Evolutionary conservation across 2,329 filamentous ascomycete genomes (phyloP).

Genomic region (Fusarium albosuccineum): DNA sequence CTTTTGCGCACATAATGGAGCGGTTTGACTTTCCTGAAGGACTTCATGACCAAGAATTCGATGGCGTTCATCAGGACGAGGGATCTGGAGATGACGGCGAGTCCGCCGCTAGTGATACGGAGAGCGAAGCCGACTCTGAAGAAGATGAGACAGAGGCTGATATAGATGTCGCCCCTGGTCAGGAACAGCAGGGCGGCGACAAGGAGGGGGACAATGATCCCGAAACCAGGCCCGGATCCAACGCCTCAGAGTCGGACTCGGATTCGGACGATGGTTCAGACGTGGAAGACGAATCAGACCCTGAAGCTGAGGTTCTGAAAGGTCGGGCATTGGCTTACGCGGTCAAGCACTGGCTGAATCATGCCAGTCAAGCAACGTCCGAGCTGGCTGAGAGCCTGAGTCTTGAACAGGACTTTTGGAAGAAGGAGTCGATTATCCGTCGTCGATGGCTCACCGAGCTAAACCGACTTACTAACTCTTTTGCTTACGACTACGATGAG

Average conservation of each 20-base stretch:
- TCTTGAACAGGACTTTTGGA: constrained; percentile 56
- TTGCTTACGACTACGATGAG: constrained; percentile 47
- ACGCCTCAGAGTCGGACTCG: too few species aligned
- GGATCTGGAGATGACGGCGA: constrained; percentile 27
- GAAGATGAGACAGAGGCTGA: too few species aligned
- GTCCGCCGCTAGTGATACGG: too few species aligned
- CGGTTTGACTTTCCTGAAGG: constrained; percentile 46
- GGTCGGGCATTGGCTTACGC: constrained; percentile 52
- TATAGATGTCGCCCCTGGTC: constrained; percentile 14
- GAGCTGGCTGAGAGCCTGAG: constrained; percentile 58
- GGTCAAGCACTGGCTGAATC: constrained; percentile 57
- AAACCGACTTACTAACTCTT: constrained; percentile 48
- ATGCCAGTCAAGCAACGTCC: constrained; percentile 56
- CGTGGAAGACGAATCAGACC: constrained; percentile 36
- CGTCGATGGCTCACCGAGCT: constrained; percentile 56
- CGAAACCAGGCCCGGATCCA: neutral
- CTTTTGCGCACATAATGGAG: constrained; percentile 55
- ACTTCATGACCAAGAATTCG: neutral
- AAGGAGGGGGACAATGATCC: constrained; percentile 23
- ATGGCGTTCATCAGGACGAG: constrained; percentile 16
- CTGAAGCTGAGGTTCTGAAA: constrained; percentile 46
- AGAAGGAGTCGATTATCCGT: constrained; percentile 50
- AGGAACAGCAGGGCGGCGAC: constrained; percentile 8
- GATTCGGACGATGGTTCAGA: constrained; percentile 12
- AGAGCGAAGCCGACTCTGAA: too few species aligned